Evolutionary conservation across 1,284 basidiomycete genomes (phyloP), one percentile per base, ranked within the genome.

Genomic region (Trichosporon ovoides): DNA sequence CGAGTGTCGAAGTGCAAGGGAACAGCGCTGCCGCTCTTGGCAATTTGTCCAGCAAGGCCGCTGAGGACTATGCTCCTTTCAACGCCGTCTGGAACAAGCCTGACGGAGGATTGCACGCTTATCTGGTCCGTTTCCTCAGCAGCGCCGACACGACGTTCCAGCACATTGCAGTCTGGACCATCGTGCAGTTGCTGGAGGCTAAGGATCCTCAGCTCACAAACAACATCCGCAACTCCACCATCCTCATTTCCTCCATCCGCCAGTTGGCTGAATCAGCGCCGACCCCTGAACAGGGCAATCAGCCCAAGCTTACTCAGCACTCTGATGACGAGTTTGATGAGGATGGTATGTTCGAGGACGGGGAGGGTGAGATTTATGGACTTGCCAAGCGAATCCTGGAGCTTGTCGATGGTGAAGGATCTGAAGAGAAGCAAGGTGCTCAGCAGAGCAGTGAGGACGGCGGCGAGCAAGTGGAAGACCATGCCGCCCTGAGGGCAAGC

Each of bases 91-190:
- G 96, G 96, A 89, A 92, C 69, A 88, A 92, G 76, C 96, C 96
- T 5, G 93, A 96, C 59, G 96, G 94, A 28, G 96, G 96, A 38
- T 87, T 99, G 81, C 94, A 98, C 74, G 86, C 85, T 62, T 99
- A 99, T 77, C 82, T 99, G 43, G 88, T 92, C 71, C 86, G 91
- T 50, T 98, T 99, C 86, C 80, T 99, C 65, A 91, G 87, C 56
- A 92, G 88, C 70, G 81, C 89, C 16, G 96, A 99, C 75, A 89
- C 91, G n/a, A 99, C 96, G 0, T 99, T 99, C 87, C 95, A 98
- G 78, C 96, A 99, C 76, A 99, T 98, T 68, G 96, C 96, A 31
- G 94, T 98, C 40, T 97, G 93, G 80, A 98, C 95, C 0, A 94
- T 98, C 63, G 94, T 98, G 12, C 95, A 98, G 73, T 80, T 98